These are phyloP conservation scores for Talaromyces sp. DNA, from an alignment of 2,329 filamentous ascomycete genomes.

Conservation along the genomic window DNA sequence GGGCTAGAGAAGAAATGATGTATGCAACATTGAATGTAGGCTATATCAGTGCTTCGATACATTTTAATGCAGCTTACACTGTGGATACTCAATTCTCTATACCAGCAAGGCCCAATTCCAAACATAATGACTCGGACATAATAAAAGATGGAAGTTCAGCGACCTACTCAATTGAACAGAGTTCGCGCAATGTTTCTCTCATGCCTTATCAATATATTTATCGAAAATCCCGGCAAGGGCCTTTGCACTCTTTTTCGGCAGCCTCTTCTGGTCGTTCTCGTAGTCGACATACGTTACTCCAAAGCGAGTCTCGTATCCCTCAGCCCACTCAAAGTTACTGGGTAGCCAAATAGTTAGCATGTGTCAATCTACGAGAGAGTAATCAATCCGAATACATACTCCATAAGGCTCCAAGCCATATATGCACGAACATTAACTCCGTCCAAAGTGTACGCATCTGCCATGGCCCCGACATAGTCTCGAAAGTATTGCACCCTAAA, in stretches of 20 bases:
- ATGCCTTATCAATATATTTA: constrained; percentile 66
- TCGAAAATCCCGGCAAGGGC: constrained; percentile 72
- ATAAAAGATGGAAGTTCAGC: too few relatives aligned
- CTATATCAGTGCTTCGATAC: too few relatives aligned
- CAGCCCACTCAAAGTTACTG: constrained; percentile 88
- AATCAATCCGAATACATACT: constrained; percentile 50
- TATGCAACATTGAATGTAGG: too few relatives aligned
- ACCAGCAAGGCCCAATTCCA: too few relatives aligned
- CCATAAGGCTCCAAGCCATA: constrained; percentile 85
- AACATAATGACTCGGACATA: neutral
- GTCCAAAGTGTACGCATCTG: constrained; percentile 69
- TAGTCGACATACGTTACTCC: constrained; percentile 86
- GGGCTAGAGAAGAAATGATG: too few relatives aligned
- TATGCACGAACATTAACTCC: constrained; percentile 80
- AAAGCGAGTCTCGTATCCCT: constrained; percentile 84
- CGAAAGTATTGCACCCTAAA: constrained; percentile 80
- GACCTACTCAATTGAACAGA: too few relatives aligned
- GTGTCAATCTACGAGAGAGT: neutral
- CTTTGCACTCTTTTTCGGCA: constrained; percentile 81
- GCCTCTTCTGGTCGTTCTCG: constrained; percentile 72
- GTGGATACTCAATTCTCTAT: too few relatives aligned
- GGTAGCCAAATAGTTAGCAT: neutral
- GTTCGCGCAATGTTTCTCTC: too few relatives aligned
- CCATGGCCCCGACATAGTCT: constrained; percentile 76
- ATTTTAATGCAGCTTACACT: too few relatives aligned